Evolutionary conservation across 2,329 filamentous ascomycete species (phyloP).

Genomic region (Aspergillus ustus): DNA sequence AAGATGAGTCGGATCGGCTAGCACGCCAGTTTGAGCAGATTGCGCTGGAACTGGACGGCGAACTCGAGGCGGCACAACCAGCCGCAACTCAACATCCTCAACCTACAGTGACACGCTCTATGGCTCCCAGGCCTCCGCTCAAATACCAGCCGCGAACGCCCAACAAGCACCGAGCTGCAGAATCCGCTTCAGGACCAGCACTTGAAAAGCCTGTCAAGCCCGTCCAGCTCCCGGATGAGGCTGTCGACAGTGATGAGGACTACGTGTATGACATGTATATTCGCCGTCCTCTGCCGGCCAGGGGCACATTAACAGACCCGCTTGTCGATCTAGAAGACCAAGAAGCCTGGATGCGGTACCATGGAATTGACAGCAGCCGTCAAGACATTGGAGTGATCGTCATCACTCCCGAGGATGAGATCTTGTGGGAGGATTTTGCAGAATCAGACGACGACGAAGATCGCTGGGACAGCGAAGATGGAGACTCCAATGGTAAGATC

Average conservation of each 20-base stretch:
- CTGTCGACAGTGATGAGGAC: conserved; percentile 54
- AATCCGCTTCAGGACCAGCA: conserved; percentile 1
- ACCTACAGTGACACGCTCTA: conserved; percentile 14
- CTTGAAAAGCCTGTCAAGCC: conserved; percentile 12
- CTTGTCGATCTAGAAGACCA: conserved; percentile 36
- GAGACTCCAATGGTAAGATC: conserved; percentile 63
- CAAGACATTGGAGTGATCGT: conserved; percentile 48
- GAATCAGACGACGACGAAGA: conserved; percentile 59
- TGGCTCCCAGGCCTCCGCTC: conserved; percentile 34
- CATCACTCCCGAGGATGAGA: conserved; percentile 50
- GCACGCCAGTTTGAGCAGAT: conserved; percentile 48
- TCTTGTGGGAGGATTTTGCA: conserved; percentile 62
- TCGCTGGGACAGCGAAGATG: conserved; percentile 64
- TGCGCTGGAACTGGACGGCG: conserved; percentile 46
- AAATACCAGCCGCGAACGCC: conserved; percentile 45
- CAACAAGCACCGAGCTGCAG: conserved; percentile 30
- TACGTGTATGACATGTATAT: conserved; percentile 68
- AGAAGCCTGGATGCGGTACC: conserved; percentile 30
- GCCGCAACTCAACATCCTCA: conserved; percentile 8
- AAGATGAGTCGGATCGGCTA: conserved; percentile 48
- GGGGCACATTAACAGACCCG: conserved; percentile 40
- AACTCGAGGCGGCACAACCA: conserved; percentile 29
- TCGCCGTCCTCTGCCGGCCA: conserved; percentile 49
- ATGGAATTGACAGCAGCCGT: conserved; percentile 36
- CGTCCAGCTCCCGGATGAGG: conserved; percentile 22